Evolutionary conservation across 345 rosid genomes (phyloP), one percentile per base, ranked within the genome.

Genomic region (Lepidium aucheri): DNA sequence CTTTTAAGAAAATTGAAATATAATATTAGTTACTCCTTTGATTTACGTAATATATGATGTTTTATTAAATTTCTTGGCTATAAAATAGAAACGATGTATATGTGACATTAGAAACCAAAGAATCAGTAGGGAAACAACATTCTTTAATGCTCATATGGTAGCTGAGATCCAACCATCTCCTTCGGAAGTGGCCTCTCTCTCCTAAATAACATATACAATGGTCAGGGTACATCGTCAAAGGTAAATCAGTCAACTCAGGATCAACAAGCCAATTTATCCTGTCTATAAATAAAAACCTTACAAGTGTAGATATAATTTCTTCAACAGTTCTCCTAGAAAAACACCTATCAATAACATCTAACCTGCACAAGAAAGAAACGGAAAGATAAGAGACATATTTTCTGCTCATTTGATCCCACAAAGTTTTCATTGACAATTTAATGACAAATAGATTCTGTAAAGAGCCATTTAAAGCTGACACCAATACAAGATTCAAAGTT

Each of bases 281-380:
- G 6, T n/a, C 20, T 24, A 30, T 44, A 10, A 43, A 68, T 54
- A 53, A 13, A 61, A 53, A 15, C 35, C 97, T 79, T 80, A 90
- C 97, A 65, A 86, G 91, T 61, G 98, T 81, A 76, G 79, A 75
- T 75, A 93, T 67, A 65, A 93, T 93, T n/a, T 84, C 91, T 72
- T 93, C 91, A 38, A 85, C 81, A 3, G 91, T 90, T 76, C 76
- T 86, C 69, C 53, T 73, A 7, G 88, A 86, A 77, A 90, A 93
- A 76, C 98, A 89, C 69, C 77, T 80, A 46, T 85, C 81, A 33
- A 93, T 86, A 42, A 87, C 77, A 82, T 81, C 90, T 76, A 85
- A 78, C 79, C 98, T 93, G 84, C 61, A 28, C 6, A 49, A 59
- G n/a, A 38, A 54, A 71, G 12, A 44, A 71, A 63, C 35, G 15